Evolutionary conservation across 768 basidiomycete species (phyloP).

Genomic region (Tylopilus intermedius): DNA sequence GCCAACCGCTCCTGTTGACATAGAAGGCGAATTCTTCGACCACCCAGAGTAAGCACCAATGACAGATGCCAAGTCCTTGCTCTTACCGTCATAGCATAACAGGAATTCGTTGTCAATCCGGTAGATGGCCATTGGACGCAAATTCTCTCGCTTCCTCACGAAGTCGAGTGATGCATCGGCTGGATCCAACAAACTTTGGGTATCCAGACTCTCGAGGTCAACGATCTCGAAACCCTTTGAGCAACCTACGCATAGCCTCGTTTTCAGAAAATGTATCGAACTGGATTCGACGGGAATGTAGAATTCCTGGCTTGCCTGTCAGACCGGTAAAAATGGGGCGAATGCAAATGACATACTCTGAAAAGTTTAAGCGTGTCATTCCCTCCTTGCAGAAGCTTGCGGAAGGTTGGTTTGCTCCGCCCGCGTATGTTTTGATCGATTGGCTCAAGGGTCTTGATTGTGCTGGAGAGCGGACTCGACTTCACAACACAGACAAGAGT

Average conservation of each 20-base stretch:
- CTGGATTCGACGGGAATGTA: conserved; percentile 97
- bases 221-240: conserved; percentile 98
- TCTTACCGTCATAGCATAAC: conserved; percentile 92
- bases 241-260: conserved; percentile 94
- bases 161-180: conserved; percentile 89
- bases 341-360: conserved; percentile 50
- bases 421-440: conserved; percentile 84
- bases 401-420: conserved; percentile 85
- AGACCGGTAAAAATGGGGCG: neutral
- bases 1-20: conserved; percentile 93
- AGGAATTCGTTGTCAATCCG: conserved; percentile 95
- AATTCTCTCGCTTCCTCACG: conserved; percentile 81
- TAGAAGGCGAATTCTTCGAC: conserved; percentile 93
- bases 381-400: conserved; percentile 87
- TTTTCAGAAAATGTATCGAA: conserved; percentile 96
- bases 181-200: conserved; percentile 92
- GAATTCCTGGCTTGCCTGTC: conserved; percentile 64
- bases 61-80: neutral
- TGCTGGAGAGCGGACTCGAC: conserved; percentile 89
- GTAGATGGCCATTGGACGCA: conserved; percentile 94
- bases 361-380: conserved; percentile 91
- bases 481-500: conserved; percentile 97
- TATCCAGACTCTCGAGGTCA: conserved; percentile 94
- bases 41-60: conserved; percentile 6
- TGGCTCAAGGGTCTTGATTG: conserved; percentile 95